Percentiles rank a stretch among this genome's conserved stretches.
phyloP scores from a whole-genome alignment of 2,329 filamentous ascomycete species.

The Pezicula carpinea region DNA sequence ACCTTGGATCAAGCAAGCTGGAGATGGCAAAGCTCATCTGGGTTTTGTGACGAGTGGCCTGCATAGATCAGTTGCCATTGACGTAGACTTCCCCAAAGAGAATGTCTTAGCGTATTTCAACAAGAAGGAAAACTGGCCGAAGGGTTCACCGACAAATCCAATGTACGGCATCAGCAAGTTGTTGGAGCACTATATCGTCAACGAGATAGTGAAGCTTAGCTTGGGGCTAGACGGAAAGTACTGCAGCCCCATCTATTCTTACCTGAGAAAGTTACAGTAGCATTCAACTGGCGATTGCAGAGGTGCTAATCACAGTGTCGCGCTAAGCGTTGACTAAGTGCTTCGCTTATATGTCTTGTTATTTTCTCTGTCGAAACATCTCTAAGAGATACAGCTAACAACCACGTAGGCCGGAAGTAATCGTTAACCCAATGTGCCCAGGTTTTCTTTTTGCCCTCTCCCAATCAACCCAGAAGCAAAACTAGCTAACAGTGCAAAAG shows the following conservation, averaged over 20 bases:
- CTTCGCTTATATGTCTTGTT: neutral
- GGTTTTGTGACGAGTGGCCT: conserved; percentile 20
- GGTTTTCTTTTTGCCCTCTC: conserved; percentile 1
- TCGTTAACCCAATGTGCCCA: conserved; percentile 22
- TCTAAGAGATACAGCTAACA: neutral
- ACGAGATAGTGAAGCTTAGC: conserved; percentile 21
- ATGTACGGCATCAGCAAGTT: conserved; percentile 23
- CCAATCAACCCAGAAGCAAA: neutral
- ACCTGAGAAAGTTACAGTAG: neutral
- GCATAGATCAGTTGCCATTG: conserved; percentile 6
- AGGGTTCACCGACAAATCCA: neutral
- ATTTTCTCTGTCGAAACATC: neutral
- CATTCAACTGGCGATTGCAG: too few species aligned
- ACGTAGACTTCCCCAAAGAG: conserved; percentile 14
- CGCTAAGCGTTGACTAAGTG: too few species aligned
- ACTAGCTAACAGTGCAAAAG: neutral
- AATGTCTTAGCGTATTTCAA: conserved; percentile 17
- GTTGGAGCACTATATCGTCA: conserved; percentile 20
- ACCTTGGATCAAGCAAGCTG: conserved; percentile 37
- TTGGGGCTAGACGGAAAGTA: conserved; percentile 15
- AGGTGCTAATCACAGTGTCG: too few species aligned
- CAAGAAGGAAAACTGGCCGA: conserved; percentile 16
- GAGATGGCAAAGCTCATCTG: conserved; percentile 22
- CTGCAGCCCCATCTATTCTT: neutral
- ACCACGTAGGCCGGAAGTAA: conserved; percentile 12